Conservation (phyloP, 2,329 filamentous ascomycete genomes). For the Geosmithia putterillii region DNA sequence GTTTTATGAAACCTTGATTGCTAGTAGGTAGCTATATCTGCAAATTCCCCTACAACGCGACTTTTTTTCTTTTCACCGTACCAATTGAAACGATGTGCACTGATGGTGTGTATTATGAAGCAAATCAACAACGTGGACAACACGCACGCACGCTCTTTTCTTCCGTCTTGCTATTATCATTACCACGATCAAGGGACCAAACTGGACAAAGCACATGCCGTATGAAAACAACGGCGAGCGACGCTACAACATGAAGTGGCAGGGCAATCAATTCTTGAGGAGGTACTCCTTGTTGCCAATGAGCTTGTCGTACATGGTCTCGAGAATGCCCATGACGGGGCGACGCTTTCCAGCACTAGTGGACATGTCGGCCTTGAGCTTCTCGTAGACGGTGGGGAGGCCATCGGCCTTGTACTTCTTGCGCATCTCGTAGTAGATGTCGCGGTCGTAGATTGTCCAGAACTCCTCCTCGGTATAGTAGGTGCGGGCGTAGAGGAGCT, state of each 20-base stretch:
- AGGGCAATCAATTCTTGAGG: slow-evolving; percentile 8
- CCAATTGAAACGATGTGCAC: no score
- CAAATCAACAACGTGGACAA: no score
- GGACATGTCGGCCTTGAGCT: slow-evolving; percentile 28
- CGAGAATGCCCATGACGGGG: slow-evolving; percentile 12
- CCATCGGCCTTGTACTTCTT: slow-evolving; percentile 34
- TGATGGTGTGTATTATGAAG: no score
- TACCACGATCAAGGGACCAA: no score
- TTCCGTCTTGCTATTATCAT: no score
- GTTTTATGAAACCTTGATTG: no score
- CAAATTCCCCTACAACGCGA: neutral
- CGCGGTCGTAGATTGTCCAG: slow-evolving; percentile 36
- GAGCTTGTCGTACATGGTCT: slow-evolving; percentile 16
- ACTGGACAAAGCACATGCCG: no score
- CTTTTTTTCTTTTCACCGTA: no score
- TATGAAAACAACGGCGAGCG: no score
- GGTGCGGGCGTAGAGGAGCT: slow-evolving; percentile 43
- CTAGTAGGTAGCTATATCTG: neutral
- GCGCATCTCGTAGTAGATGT: slow-evolving; percentile 33
- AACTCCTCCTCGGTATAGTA: slow-evolving; percentile 42
- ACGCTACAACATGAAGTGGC: no score
- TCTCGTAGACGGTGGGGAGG: slow-evolving; percentile 38
- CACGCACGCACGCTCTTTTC: no score
- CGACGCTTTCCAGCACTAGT: slow-evolving; percentile 11
- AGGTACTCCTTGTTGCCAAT: slow-evolving; percentile 15